Base-by-base conservation (phyloP, 768 basidiomycete genomes). In the Lactarius evosmus region DNA sequence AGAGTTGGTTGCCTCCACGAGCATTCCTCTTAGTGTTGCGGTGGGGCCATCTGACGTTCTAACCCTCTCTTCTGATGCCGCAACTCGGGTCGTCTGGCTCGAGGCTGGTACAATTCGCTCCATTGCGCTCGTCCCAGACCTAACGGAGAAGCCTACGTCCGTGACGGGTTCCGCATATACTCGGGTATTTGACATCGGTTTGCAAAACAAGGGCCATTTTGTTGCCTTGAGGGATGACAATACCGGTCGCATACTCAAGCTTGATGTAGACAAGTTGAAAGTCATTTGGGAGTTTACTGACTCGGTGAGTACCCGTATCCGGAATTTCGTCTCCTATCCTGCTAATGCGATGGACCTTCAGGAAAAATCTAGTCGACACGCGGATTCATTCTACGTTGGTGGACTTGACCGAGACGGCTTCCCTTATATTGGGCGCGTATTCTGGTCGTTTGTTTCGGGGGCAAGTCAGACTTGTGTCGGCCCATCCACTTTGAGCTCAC, bases 141-240 rank as follows among this genome's bases (percentile, higher is more conserved):
- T 91, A 38, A 78, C 80, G 46, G 76, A 75, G 38, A 85, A 82
- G 66, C 76, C 82, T 7, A 63, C 72, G 11, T 68, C 76, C 0
- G 65, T 83, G 59, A 80, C 82, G 55, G 75, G 78, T 3, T 62
- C 75, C 2, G 72, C 72, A 19, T 91, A 85, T 72, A 76, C 75
- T 12, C 74, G 75, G 33, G 75, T 95, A 25, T 60, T 83, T 16
- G 88, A 93, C 67, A 75, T 91, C 7, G 85, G 85, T 12, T 75
- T 91, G 38, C 71, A 75, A n/a, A 68, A 71, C 0, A 70, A 78
- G 32, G 92, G 90, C 0, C 74, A 83, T 25, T 79, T 92, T 38
- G 76, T 95, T 25, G 89, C 82, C 3, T 69, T 85, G 53, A 77
- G 78, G 55, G 72, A 77, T 1, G 83, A 86, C 66, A 88, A 86